phyloP scores from a whole-genome alignment of 768 basidiomycete genomes.

The Podaxis pistillaris region DNA sequence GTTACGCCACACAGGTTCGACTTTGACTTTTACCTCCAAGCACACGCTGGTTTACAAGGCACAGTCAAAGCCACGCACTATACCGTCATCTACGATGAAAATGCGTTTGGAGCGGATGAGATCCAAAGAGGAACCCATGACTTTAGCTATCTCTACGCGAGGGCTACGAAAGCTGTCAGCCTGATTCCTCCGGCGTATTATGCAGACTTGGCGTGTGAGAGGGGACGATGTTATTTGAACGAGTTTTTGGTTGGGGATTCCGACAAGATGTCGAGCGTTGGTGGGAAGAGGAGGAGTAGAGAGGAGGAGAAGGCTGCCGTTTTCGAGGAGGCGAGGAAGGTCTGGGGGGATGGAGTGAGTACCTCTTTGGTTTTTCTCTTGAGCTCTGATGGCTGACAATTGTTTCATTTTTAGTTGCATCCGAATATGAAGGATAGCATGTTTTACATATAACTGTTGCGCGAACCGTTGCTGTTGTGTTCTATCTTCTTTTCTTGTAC shows the following conservation, averaged over 20 bases:
- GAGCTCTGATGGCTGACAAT: constrained; percentile 6
- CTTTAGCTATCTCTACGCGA: constrained; percentile 71
- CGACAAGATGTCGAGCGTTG: constrained; percentile 25
- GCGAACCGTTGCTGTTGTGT: background rate
- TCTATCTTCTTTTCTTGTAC: too few relatives aligned
- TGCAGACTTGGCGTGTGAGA: constrained; percentile 80
- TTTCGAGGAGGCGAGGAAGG: constrained; percentile 40
- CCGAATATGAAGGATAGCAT: constrained; percentile 57
- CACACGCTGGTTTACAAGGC: constrained; percentile 74
- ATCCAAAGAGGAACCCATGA: constrained; percentile 73
- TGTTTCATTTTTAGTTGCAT: constrained; percentile 40
- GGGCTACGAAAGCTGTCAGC: constrained; percentile 83
- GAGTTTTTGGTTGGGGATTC: constrained; percentile 59
- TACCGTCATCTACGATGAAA: constrained; percentile 79
- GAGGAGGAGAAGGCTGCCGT: constrained; percentile 40
- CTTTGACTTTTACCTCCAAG: constrained; percentile 69
- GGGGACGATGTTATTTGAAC: constrained; percentile 75
- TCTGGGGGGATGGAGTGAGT: constrained; percentile 57
- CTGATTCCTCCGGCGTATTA: constrained; percentile 80
- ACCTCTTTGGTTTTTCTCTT: background rate
- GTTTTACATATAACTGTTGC: constrained; percentile 63
- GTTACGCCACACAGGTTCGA: constrained; percentile 42
- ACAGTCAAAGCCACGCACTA: constrained; percentile 75
- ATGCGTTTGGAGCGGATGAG: constrained; percentile 61
- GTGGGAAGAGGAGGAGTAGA: constrained; percentile 25